These are phyloP conservation scores for Penicillium sumatraense DNA, from an alignment of 2,329 filamentous ascomycete species.

Conservation along the genomic window DNA sequence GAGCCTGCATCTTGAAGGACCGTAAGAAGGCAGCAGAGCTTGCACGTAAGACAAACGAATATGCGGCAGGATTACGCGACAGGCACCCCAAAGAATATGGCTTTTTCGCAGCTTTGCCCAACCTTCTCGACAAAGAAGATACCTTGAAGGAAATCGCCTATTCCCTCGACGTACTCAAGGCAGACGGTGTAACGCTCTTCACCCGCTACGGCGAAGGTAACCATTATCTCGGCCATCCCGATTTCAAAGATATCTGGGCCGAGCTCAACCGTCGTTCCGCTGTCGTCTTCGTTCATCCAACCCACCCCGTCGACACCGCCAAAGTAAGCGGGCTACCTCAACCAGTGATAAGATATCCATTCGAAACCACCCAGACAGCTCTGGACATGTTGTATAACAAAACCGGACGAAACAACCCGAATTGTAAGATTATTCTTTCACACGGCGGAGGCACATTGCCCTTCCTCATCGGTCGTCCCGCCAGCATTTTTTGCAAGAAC, in stretches of 20 bases:
- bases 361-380: conserved; percentile 52
- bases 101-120: not conserved
- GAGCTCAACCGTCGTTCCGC: conserved; percentile 41
- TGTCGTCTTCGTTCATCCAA: conserved; percentile 55
- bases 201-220: not conserved
- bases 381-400: conserved; percentile 47
- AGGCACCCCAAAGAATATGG: not conserved
- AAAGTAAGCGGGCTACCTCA: conserved; percentile 43
- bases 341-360: conserved; percentile 51
- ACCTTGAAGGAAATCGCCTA: not conserved
- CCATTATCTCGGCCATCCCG: not conserved
- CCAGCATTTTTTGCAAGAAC: not conserved
- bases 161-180: not conserved
- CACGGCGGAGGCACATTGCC: conserved; percentile 55
- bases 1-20: not conserved
- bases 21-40: not conserved
- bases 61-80: not conserved
- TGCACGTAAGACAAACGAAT: not conserved
- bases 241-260: conserved; percentile 43
- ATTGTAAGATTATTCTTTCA: conserved; percentile 53
- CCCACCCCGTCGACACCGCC: conserved; percentile 41
- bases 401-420: conserved; percentile 34
- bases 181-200: not conserved
- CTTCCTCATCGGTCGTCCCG: conserved; percentile 34
- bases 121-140: not conserved